These are phyloP conservation scores for Aspergillus viridinutans DNA, from an alignment of 2,329 filamentous ascomycete species.

Conservation along the genomic window DNA sequence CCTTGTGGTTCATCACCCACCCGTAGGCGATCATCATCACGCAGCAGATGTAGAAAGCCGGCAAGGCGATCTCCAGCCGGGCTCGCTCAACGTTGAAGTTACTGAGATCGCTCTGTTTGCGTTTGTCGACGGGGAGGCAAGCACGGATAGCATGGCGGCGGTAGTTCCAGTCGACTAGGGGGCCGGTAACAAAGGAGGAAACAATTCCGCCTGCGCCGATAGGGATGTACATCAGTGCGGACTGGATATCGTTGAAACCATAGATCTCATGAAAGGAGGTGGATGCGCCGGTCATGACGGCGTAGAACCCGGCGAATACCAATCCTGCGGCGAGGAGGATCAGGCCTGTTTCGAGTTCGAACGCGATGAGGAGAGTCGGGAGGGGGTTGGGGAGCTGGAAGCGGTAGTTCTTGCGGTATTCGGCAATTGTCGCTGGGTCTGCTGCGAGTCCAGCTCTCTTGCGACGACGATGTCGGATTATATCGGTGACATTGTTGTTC, in stretches of 20 bases:
- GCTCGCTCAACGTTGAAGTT: slow-evolving; percentile 45
- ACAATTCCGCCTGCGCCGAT: slow-evolving; percentile 20
- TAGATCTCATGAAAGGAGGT: slow-evolving; percentile 46
- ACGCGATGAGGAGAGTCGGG: slow-evolving; percentile 32
- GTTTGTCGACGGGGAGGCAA: slow-evolving; percentile 57
- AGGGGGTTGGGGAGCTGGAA: slow-evolving; percentile 36
- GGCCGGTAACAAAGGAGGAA: slow-evolving; percentile 44
- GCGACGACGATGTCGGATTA: slow-evolving; percentile 19
- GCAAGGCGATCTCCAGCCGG: slow-evolving; percentile 32
- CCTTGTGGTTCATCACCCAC: slow-evolving; percentile 30
- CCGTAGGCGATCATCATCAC: slow-evolving; percentile 30
- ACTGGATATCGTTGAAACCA: slow-evolving; percentile 45
- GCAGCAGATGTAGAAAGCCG: slow-evolving; percentile 26
- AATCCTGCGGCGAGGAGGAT: slow-evolving; percentile 38
- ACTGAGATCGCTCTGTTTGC: slow-evolving; percentile 33
- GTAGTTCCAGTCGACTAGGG: slow-evolving; percentile 68
- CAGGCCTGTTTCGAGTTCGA: slow-evolving; percentile 34
- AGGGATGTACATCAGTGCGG: slow-evolving; percentile 36
- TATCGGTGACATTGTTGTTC: slow-evolving; percentile 21
- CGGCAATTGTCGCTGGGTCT: slow-evolving; percentile 4
- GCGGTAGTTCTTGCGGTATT: slow-evolving; percentile 11
- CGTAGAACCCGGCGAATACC: slow-evolving; percentile 48
- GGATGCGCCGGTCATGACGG: slow-evolving; percentile 44
- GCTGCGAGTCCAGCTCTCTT: slow-evolving; percentile 5
- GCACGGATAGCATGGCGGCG: slow-evolving; percentile 59